These are phyloP conservation scores for Sporothrix humicola DNA, from an alignment of 2,329 filamentous ascomycete genomes.

Conservation along the genomic window DNA sequence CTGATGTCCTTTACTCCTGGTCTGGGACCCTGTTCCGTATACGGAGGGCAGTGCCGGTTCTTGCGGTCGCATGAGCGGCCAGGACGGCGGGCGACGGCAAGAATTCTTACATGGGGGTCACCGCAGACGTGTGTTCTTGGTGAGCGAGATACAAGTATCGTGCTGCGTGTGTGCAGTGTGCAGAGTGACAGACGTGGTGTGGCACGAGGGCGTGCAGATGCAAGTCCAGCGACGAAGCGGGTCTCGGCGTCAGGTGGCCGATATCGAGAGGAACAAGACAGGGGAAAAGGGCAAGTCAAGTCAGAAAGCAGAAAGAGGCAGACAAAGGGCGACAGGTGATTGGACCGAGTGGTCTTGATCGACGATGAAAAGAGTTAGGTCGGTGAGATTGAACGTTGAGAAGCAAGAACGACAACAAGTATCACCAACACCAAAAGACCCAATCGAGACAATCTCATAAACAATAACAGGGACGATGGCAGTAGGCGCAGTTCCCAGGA, in stretches of 20 bases:
- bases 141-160: neutral
- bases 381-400: neutral
- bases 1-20: neutral
- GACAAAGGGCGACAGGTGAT: neutral
- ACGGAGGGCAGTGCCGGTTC: constrained; percentile 18
- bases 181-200: neutral
- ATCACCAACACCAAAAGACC: neutral
- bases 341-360: constrained; percentile 22
- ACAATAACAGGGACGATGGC: neutral
- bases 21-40: constrained; percentile 24
- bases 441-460: neutral
- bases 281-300: neutral
- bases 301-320: neutral
- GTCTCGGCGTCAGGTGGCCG: constrained; percentile 23
- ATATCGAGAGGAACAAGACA: constrained; percentile 7
- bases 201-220: constrained; percentile 22
- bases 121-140: neutral
- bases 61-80: neutral
- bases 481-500: constrained; percentile 15
- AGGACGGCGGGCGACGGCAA: neutral
- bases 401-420: neutral
- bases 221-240: constrained; percentile 4
- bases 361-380: constrained; percentile 11
- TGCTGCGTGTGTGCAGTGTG: constrained; percentile 13
- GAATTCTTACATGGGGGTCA: constrained; percentile 24